Evolutionary conservation across 2,329 filamentous ascomycete species (phyloP).

Genomic region (Davidsoniella virescens): DNA sequence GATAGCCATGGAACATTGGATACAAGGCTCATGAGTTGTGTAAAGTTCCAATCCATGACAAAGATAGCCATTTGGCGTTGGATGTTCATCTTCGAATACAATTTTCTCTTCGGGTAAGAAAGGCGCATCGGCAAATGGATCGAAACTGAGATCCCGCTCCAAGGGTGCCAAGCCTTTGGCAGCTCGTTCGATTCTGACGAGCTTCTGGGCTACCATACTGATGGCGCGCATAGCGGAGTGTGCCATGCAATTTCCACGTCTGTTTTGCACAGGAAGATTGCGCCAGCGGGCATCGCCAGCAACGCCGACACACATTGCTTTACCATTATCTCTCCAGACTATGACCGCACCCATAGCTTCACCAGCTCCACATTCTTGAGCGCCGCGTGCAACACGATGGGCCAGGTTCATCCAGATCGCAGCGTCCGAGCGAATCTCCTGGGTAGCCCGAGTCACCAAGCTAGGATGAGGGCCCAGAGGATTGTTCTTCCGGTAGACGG

Average conservation of each 20-base stretch:
- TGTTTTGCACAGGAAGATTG: constrained; percentile 30
- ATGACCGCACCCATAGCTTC: constrained; percentile 61
- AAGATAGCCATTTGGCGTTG: constrained; percentile 66
- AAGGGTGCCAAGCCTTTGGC: constrained; percentile 21
- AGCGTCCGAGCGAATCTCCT: constrained; percentile 48
- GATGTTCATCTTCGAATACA: constrained; percentile 48
- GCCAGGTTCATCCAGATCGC: constrained; percentile 54
- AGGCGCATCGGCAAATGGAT: constrained; percentile 51
- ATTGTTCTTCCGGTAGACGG: constrained; percentile 74
- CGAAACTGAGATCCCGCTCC: constrained; percentile 33
- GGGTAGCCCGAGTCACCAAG: constrained; percentile 52
- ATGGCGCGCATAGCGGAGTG: constrained; percentile 66
- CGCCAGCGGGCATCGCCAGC: constrained; percentile 63
- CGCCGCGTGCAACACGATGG: constrained; percentile 43
- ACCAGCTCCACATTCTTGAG: constrained; percentile 41
- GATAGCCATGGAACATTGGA: constrained; percentile 94
- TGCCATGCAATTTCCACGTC: constrained; percentile 55
- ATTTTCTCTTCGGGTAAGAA: constrained; percentile 48
- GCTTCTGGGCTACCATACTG: constrained; percentile 61
- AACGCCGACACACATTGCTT: constrained; percentile 47
- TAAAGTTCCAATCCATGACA: constrained; percentile 91
- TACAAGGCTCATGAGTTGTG: constrained; percentile 85
- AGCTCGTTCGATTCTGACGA: constrained; percentile 38
- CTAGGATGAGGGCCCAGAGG: constrained; percentile 71
- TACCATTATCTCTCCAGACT: constrained; percentile 42